Evolutionary conservation across 441 rosid genomes (phyloP), one percentile per base, ranked within the genome.

Genomic region (Capsella rubella): DNA sequence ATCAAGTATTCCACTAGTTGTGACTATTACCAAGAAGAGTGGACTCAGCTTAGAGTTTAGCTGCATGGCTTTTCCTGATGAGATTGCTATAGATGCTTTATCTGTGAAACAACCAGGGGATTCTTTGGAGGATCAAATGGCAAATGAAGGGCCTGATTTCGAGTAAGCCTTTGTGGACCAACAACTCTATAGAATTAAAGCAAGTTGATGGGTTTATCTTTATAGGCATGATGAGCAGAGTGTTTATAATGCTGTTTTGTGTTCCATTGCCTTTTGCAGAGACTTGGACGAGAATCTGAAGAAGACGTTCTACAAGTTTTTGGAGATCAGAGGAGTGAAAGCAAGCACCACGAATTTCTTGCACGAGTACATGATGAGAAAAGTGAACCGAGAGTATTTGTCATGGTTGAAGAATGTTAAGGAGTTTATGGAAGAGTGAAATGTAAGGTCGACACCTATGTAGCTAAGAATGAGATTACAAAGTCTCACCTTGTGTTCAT

Each of bases 241-340:
- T 70, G 37, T 37, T 72, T 69, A 34, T 50, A 66, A 64, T 54
- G 65, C 76, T 73, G 14, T 7, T 59, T 39, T 76, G 54, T 66
- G 45, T 56, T 49, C 16, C 5, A 5, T 55, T 9, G 1, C 11
- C 9, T 51, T 62, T 70, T 50, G 18, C 84, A 90, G 94, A 53
- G 92, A 86, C 76, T 81, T 93, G 88, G 98, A 89, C 67, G 97
- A 90, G 85, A 91, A 85, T 63, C 58, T 93, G 86, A 85, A 83
- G 80, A 88, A 87, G 64, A 89, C 87, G 32, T 91, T 93, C 71
- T 86, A 87, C 78, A 91, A 83, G 82, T 93, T 81, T 76, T 68
- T 93, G 53, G 95, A 88, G 76, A 73, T 83, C 27, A 84, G 99
- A 83, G 97, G 97, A 55, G 86, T 92, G 60, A 95, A 87, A 71